Evolutionary conservation across 306 rosid species (phyloP).

Genomic region (Cercis canadensis): DNA sequence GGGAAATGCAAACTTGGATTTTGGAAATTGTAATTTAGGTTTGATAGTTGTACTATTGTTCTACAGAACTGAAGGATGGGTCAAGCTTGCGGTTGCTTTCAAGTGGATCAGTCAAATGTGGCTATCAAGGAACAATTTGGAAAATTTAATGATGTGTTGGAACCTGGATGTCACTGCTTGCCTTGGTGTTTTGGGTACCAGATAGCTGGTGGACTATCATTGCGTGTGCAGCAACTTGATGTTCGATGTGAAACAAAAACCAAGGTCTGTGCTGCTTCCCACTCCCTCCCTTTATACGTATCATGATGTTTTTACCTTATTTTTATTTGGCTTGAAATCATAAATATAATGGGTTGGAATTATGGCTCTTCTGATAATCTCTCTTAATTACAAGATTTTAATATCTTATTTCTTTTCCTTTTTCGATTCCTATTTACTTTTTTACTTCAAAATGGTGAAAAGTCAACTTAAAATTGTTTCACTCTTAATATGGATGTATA

Average conservation of each 20-base stretch:
- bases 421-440: no score
- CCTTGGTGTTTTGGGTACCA: slow-evolving; percentile 74
- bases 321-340: slow-evolving; percentile 26
- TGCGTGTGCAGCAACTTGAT: slow-evolving; percentile 73
- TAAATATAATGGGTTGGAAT: neutral
- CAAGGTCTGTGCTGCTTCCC: slow-evolving; percentile 50
- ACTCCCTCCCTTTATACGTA: slow-evolving; percentile 1
- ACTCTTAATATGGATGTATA: neutral
- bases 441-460: no score
- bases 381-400: neutral
- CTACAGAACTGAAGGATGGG: slow-evolving; percentile 63
- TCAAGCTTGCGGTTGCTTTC: slow-evolving; percentile 61
- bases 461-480: neutral
- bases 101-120: slow-evolving; percentile 70
- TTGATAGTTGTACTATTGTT: slow-evolving; percentile 23
- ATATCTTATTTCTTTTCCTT: neutral
- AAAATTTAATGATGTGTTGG: slow-evolving; percentile 54
- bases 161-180: slow-evolving; percentile 76
- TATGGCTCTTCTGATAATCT: slow-evolving; percentile 18
- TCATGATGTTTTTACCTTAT: slow-evolving; percentile 4
- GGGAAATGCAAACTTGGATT: slow-evolving; percentile 23
- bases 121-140: slow-evolving; percentile 71
- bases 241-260: slow-evolving; percentile 74
- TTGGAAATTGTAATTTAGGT: neutral
- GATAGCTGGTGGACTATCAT: slow-evolving; percentile 60